Conservation (phyloP, 2,329 filamentous ascomycete genomes). For the Dactylellina haptotyla region DNA sequence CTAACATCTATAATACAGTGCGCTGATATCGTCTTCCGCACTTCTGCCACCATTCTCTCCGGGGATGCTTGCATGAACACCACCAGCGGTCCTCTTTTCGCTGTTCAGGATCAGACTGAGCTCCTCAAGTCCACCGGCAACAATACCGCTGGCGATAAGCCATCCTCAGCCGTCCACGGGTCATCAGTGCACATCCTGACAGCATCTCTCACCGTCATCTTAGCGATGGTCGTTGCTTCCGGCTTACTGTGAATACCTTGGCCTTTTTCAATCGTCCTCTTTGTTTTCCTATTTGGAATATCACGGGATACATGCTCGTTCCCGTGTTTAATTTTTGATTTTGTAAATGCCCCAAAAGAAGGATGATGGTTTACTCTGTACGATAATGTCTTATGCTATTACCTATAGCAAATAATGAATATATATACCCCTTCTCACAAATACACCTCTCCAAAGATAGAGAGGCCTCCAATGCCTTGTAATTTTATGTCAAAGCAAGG, state of each 20-base stretch:
- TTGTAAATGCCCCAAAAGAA: too few species aligned
- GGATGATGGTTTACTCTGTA: not conserved
- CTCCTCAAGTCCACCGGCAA: not conserved
- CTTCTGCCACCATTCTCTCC: constrained; percentile 64
- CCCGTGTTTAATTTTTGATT: too few species aligned
- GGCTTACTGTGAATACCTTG: constrained; percentile 26
- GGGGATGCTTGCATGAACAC: constrained; percentile 69
- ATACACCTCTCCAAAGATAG: too few species aligned
- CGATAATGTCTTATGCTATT: not conserved
- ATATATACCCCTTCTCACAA: too few species aligned
- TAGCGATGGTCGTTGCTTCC: constrained; percentile 49
- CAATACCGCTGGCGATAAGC: constrained; percentile 20
- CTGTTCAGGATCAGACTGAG: constrained; percentile 20
- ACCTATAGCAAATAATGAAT: not conserved
- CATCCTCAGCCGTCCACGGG: constrained; percentile 29
- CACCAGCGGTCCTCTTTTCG: constrained; percentile 62
- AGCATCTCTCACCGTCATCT: constrained; percentile 20
- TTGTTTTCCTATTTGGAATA: not conserved
- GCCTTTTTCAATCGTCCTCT: not conserved
- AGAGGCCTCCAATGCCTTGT: too few species aligned
- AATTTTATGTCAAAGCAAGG: too few species aligned
- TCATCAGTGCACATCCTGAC: constrained; percentile 28
- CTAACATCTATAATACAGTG: constrained; percentile 65
- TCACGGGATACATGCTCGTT: too few species aligned
- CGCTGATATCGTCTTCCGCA: constrained; percentile 76